Evolutionary conservation across 257 asterid species (phyloP).

Genomic region (Solanum sitiens): DNA sequence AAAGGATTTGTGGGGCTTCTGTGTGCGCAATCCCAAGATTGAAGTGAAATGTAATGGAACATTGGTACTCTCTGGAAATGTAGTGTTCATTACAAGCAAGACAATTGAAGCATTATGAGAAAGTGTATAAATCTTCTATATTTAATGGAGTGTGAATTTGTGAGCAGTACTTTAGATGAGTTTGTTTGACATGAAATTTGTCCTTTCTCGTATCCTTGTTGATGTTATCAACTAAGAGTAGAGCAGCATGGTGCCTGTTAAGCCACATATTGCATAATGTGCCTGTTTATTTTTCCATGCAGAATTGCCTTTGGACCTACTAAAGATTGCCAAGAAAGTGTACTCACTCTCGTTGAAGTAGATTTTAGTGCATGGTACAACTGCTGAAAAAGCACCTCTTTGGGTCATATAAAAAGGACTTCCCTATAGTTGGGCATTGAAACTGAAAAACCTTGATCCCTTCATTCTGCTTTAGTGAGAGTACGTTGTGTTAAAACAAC

Average conservation of each 20-base stretch:
- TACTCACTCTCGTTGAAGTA: conserved; percentile 35
- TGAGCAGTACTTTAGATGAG: neutral
- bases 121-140: neutral
- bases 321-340: conserved; percentile 55
- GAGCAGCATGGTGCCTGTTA: neutral
- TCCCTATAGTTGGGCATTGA: neutral
- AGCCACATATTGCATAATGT: conserved; percentile 14
- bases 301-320: conserved; percentile 45
- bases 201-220: neutral
- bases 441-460: conserved; percentile 1
- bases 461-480: neutral
- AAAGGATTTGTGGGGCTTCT: neutral
- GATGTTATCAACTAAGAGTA: neutral
- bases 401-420: neutral
- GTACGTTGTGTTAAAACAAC: conserved; percentile 13
- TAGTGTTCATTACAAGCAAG: neutral
- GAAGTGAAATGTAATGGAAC: neutral
- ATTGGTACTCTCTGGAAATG: neutral
- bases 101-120: neutral
- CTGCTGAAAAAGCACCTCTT: conserved; percentile 10
- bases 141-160: neutral
- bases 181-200: neutral
- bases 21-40: neutral
- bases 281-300: conserved; percentile 32
- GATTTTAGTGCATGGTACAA: conserved; percentile 23